Evolutionary conservation across 2,329 filamentous ascomycete species (phyloP), one percentile per base, ranked within the genome.

Genomic region (Sarocladium oryzae): DNA sequence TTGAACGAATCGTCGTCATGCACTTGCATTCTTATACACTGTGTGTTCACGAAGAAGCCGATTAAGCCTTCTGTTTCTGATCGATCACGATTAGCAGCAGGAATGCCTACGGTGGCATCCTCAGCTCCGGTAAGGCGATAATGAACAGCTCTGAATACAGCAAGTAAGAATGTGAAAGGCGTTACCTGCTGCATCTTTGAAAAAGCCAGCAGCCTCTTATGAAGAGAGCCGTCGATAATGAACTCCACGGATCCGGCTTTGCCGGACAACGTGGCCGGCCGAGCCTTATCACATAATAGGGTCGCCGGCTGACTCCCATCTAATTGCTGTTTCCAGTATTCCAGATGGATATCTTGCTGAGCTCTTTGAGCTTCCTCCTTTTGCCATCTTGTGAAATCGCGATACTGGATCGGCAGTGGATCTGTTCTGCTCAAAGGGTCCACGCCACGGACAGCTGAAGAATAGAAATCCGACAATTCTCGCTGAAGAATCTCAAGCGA

Each of bases 41-140:
- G 62, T 0, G 55, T 51, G 26, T 61, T 62, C 35, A 61, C 61
- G 15, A 63, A 62, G 53, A 59, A 60, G 1, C 59, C 61, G 8
- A 62, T 55, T 0, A 60, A 53, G 11, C 57, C 45, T 24, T 58
- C 50, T 0, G 58, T 2, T 9, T 61, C 59, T 11, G 40, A 45
- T 1, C 53, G 36, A 7, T 58, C 49, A 0, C 59, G 55, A 15
- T 52, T 52, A 1, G 53, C 53, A 13, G 38, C 53, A 7, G 52
- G 48, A 2, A 51, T 53, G 4, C 53, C 53, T 8, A 55, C 26
- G 1, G 52, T 55, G 5, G 53, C 53, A 21, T 55, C 53, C n/a
- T 51, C 33, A 5, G 32, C 28, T 10, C 53, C 52, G 3, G 53
- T 55, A n/a, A 53, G 26, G 24, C 49, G 53, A 24, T 49, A 53